Conservation (phyloP, 2,329 filamentous ascomycete genomes). For the Chalaropsis thielavioides region DNA sequence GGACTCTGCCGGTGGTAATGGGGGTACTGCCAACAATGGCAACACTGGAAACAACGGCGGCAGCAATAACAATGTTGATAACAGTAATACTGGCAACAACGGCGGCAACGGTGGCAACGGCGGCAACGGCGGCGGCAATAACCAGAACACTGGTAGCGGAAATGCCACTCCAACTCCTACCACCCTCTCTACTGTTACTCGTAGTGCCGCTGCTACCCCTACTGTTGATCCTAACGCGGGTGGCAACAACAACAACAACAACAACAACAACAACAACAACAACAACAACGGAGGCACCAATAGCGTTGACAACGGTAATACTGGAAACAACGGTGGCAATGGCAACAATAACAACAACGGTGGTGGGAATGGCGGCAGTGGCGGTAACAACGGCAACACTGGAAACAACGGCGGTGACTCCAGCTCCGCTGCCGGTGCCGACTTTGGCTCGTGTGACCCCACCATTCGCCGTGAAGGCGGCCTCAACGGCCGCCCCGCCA, state of each 20-base stretch:
- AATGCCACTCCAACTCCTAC: neutral
- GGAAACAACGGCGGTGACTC: conserved; percentile 9
- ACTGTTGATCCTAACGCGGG: conserved; percentile 13
- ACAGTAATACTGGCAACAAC: conserved; percentile 14
- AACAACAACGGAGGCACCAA: conserved; percentile 13
- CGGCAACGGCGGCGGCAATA: conserved; percentile 18
- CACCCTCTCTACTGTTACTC: conserved; percentile 12
- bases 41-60: conserved; percentile 19
- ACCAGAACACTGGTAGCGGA: conserved; percentile 19
- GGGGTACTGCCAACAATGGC: conserved; percentile 12
- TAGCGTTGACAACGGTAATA: conserved; percentile 8
- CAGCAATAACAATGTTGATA: conserved; percentile 20
- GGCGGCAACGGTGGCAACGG: conserved; percentile 5
- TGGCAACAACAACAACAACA: conserved; percentile 1
- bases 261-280: conserved; percentile 21
- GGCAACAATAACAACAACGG: conserved; percentile 20
- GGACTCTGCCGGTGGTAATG: conserved; percentile 23
- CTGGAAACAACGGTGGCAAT: conserved; percentile 17
- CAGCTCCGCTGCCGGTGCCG: conserved; percentile 25
- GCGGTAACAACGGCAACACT: conserved; percentile 19
- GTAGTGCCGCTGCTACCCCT: conserved; percentile 15
- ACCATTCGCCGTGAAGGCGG: conserved; percentile 47
- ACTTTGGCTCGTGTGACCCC: conserved; percentile 41
- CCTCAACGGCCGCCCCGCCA: conserved; percentile 38
- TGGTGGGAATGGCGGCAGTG: conserved; percentile 20